Base-by-base conservation (phyloP, 2,329 filamentous ascomycete genomes). In the Neospermospora avenae region DNA sequence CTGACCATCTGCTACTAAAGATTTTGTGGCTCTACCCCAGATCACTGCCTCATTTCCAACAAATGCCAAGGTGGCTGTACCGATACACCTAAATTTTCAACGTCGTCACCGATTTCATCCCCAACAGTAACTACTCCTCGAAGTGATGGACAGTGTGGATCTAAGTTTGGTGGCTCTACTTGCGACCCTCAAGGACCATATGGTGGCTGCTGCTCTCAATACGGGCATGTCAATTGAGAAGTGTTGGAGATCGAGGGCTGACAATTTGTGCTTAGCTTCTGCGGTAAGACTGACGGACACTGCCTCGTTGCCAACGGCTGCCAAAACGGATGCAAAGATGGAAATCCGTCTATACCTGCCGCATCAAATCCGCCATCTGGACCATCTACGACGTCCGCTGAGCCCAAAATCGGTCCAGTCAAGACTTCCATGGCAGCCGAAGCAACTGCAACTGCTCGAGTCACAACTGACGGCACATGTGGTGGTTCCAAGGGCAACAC, bases 391-490 rank as follows among this genome's bases (percentile, higher is more conserved):
- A 68, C 67, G 25, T 34, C 65, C 13, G 64, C 56, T 16, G 69
- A 72, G 42, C 67, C 70, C 20, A 57, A 68, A 13, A 72, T 72
- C 44, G 61, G 57, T 24, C 59, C 62, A 10, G 67, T 61, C 13
- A 60, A 62, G 13, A 59, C 67, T 35, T 61, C 68, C 3, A 58
- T 65, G 25, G 20, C 65, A 39, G 59, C 69, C n/a, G 52, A 41
- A 45, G 58, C 68, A 3, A 70, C 68, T 22, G 71, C 71, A 1
- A 73, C 68, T 42, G 74, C 70, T 25, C 57, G 66, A 14, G 68
- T 69, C 13, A 83, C 81, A 14, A 80, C 74, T 2, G 78, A 85
- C 70, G 82, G 82, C 37, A 77, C 75, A 59, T 85, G 82, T 65
- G 82, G 82, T 61, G 74, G 76, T 18, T 74, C 67, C 8, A 80